phyloP scores from a whole-genome alignment of 345 rosid genomes.

The Corchorus olitorius region DNA sequence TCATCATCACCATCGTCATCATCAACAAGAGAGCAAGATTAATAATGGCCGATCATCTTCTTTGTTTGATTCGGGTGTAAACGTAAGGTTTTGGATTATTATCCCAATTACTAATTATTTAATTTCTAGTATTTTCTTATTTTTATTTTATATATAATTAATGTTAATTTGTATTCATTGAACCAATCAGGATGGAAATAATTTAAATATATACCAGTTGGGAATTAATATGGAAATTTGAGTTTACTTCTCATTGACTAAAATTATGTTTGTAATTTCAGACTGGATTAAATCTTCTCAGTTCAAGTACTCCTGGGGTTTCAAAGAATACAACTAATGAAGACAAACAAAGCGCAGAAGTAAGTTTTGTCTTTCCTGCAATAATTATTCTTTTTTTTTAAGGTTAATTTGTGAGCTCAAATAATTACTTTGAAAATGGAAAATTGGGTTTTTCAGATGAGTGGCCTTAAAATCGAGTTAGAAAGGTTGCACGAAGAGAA shows the following conservation, averaged over 20 bases:
- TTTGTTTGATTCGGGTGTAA: conserved; percentile 40
- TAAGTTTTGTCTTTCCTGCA: conserved; percentile 30
- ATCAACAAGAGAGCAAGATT: conserved; percentile 28
- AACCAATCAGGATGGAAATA: not conserved
- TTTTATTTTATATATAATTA: not conserved
- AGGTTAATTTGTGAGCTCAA: not conserved
- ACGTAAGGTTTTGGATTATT: conserved; percentile 51
- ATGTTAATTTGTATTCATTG: not conserved
- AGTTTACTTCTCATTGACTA: conserved; percentile 17
- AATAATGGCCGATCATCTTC: conserved; percentile 23
- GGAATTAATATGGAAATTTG: conserved; percentile 2
- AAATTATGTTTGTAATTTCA: conserved; percentile 25
- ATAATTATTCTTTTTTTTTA: not conserved
- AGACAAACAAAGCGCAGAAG: conserved; percentile 45
- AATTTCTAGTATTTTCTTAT: not conserved
- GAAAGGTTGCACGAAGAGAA: conserved; percentile 72
- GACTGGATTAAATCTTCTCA: conserved; percentile 58
- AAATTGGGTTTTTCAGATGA: conserved; percentile 17
- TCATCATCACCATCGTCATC: not conserved
- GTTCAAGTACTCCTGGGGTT: conserved; percentile 46
- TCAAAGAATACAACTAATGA: conserved; percentile 33
- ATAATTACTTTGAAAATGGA: not conserved
- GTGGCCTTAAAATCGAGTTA: conserved; percentile 47
- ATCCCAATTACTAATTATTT: not conserved
- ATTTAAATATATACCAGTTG: not conserved